Conservation (phyloP, 2,329 filamentous ascomycete genomes). For the Penicillium janthinellum region DNA sequence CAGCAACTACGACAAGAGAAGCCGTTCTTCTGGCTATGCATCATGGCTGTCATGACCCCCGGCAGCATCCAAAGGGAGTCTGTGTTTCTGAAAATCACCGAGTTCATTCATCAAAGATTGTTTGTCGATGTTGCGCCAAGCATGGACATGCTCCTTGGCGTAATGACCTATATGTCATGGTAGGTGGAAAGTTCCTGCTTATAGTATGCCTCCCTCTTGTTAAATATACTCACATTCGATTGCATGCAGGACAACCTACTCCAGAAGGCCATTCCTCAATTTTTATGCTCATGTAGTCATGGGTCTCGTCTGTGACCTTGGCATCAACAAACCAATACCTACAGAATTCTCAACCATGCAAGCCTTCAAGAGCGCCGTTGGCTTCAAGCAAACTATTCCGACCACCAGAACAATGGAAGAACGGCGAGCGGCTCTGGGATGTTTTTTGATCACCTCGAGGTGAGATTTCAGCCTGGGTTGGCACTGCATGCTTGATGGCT, state of each 20-base stretch:
- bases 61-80: conserved; percentile 14
- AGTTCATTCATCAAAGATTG: conserved; percentile 24
- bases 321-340: conserved; percentile 23
- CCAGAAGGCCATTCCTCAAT: conserved; percentile 22
- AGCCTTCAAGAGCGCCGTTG: conserved; percentile 24
- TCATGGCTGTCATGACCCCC: conserved; percentile 37
- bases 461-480: conserved; percentile 16
- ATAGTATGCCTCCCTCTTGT: background rate
- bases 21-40: conserved; percentile 45
- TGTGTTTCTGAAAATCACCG: conserved; percentile 21
- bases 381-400: conserved; percentile 17
- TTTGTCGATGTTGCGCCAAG: conserved; percentile 21
- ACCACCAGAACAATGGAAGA: conserved; percentile 51
- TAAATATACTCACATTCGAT: background rate
- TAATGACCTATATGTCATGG: conserved; percentile 27
- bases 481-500: background rate
- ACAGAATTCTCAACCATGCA: conserved; percentile 22
- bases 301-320: conserved; percentile 28
- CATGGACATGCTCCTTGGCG: conserved; percentile 26
- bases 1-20: conserved; percentile 32
- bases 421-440: conserved; percentile 52
- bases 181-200: conserved; percentile 3
- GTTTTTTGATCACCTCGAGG: conserved; percentile 50
- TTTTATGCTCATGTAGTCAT: conserved; percentile 26
- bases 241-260: conserved; percentile 23